Conservation (phyloP, 1,284 basidiomycete genomes). For the Cryptococcus sp. region DNA sequence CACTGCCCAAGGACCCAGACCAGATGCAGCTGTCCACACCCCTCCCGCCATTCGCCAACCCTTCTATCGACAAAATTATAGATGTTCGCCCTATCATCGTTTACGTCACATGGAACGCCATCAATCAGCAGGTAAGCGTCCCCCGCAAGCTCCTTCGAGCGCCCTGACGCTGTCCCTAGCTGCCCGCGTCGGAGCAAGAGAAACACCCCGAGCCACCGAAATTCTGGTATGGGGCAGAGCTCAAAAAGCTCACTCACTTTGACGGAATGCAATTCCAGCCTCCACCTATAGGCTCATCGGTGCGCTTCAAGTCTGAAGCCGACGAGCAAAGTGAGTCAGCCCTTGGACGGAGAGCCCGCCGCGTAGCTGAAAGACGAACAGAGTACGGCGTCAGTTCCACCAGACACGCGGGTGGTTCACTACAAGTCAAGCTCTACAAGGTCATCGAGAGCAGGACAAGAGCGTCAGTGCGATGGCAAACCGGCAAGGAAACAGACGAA, state of each 20-base stretch:
- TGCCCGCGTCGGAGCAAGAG: slow-evolving; percentile 61
- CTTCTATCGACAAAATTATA: slow-evolving; percentile 51
- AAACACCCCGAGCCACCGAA: slow-evolving; percentile 65
- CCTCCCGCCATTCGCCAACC: slow-evolving; percentile 28
- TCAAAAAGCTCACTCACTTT: slow-evolving; percentile 67
- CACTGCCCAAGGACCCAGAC: slow-evolving; percentile 18
- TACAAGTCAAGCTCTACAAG: slow-evolving; percentile 62
- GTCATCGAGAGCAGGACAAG: slow-evolving; percentile 71
- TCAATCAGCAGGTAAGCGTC: slow-evolving; percentile 74
- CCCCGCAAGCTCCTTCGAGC: not conserved
- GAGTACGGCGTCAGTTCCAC: slow-evolving; percentile 27
- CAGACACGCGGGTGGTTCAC: slow-evolving; percentile 26
- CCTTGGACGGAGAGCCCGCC: not conserved
- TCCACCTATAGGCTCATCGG: slow-evolving; percentile 46
- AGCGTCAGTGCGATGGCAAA: slow-evolving; percentile 83
- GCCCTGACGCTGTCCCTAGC: slow-evolving; percentile 53
- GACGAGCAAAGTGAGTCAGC: slow-evolving; percentile 18
- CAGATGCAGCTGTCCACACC: slow-evolving; percentile 41
- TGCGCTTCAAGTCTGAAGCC: slow-evolving; percentile 34
- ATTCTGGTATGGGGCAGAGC: slow-evolving; percentile 71
- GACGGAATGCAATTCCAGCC: slow-evolving; percentile 47
- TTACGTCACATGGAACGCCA: slow-evolving; percentile 81
- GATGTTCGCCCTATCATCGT: slow-evolving; percentile 75
- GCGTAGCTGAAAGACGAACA: not conserved
- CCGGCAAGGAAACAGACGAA: slow-evolving; percentile 65